Evolutionary conservation across 2,329 filamentous ascomycete genomes (phyloP).

Genomic region (Aspergillus sp.): DNA sequence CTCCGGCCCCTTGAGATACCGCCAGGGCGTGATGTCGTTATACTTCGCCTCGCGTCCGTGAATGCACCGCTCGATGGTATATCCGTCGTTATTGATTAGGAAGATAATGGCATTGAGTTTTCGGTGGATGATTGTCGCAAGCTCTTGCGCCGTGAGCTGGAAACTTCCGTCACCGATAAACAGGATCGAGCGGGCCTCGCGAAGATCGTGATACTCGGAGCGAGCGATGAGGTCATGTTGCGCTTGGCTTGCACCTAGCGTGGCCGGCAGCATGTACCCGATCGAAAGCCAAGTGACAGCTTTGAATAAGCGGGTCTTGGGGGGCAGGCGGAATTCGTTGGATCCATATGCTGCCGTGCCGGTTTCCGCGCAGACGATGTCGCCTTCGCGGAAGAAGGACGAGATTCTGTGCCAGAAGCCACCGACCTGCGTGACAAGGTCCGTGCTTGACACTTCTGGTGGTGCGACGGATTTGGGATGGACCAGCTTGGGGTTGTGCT

Average conservation of each 20-base stretch:
- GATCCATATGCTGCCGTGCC: constrained; percentile 59
- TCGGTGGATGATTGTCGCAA: constrained; percentile 62
- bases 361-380: constrained; percentile 59
- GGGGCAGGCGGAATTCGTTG: constrained; percentile 52
- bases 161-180: constrained; percentile 66
- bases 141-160: constrained; percentile 66
- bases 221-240: constrained; percentile 27
- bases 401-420: constrained; percentile 50
- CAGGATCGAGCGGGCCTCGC: constrained; percentile 50
- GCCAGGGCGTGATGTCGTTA: constrained; percentile 57
- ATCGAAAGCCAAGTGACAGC: constrained; percentile 61
- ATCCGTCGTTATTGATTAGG: constrained; percentile 60
- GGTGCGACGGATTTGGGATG: constrained; percentile 34
- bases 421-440: constrained; percentile 49
- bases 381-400: constrained; percentile 51
- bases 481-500: constrained; percentile 37
- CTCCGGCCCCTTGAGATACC: constrained; percentile 49
- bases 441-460: constrained; percentile 25
- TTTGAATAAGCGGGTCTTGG: constrained; percentile 49
- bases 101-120: constrained; percentile 51
- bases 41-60: constrained; percentile 55
- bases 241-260: constrained; percentile 58
- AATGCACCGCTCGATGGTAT: constrained; percentile 60
- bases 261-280: constrained; percentile 60
- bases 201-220: constrained; percentile 18